A percentile compares a stretch with the other conserved stretches of the same genome.
Conservation (phyloP, 73 alveolate genomes). For the Blepharisma stoltei region DNA sequence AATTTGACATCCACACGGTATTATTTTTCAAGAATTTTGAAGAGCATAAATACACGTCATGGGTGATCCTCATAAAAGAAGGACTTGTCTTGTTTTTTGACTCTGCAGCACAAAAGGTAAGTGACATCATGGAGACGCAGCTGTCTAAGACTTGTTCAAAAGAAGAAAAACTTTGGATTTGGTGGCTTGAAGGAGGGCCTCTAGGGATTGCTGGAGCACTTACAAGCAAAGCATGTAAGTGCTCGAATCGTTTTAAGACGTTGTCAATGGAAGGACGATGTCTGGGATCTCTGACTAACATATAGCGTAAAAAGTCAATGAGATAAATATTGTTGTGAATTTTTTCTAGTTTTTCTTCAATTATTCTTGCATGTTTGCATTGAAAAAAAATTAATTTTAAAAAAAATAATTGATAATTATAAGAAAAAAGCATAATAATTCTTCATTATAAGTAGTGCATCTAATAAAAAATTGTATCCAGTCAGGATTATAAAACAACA, state of each 20-base stretch:
- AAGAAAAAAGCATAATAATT: no score
- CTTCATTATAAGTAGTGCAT: conserved; percentile 80
- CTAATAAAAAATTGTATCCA: conserved; percentile 70
- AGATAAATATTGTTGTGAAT: conserved; percentile 86
- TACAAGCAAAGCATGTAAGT: conserved; percentile 95
- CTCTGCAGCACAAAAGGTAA: conserved; percentile 32
- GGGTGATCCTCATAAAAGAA: conserved; percentile 43
- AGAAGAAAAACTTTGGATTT: conserved; percentile 12
- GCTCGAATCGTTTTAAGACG: conserved; percentile 96
- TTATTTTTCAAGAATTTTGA: conserved; percentile 41
- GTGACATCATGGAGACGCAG: conserved; percentile 35
- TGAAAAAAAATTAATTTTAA: no score
- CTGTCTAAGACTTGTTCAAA: conserved; percentile 18
- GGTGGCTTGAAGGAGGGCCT: conserved; percentile 40
- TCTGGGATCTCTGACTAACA: conserved; percentile 91
- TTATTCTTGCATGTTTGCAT: no score
- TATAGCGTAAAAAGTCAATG: conserved; percentile 91
- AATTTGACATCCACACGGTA: conserved; percentile 31
- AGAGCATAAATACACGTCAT: conserved; percentile 50
- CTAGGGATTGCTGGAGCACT: conserved; percentile 70
- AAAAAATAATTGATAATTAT: no score
- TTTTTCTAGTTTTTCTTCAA: conserved; percentile 74
- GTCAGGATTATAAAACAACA: conserved; percentile 80
- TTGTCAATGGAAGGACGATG: conserved; percentile 93
- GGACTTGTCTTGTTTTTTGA: conserved; percentile 42